Conservation (phyloP, 768 basidiomycete genomes). For the Phanerodontia chrysosporium region DNA sequence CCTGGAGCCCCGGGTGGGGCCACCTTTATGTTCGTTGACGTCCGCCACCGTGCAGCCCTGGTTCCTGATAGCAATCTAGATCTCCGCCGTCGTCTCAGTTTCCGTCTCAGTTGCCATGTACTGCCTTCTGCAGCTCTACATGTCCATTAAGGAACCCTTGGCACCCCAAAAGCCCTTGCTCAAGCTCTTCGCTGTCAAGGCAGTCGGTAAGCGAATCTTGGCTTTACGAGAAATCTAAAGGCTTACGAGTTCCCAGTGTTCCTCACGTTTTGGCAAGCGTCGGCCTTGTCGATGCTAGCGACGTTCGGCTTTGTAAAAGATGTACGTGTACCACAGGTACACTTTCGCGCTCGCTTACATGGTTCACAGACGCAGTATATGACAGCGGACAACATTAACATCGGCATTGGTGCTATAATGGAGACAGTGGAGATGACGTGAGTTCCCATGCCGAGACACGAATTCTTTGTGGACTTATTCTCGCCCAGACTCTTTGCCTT, state of each 20-base stretch:
- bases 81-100: slow-evolving; percentile 55
- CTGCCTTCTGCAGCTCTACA: slow-evolving; percentile 67
- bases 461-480: background rate
- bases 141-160: slow-evolving; percentile 51
- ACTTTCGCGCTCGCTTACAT: slow-evolving; percentile 1
- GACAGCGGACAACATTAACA: slow-evolving; percentile 71
- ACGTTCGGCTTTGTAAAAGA: slow-evolving; percentile 60
- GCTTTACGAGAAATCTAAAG: background rate
- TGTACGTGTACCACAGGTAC: slow-evolving; percentile 31
- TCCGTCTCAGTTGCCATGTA: slow-evolving; percentile 80
- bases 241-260: slow-evolving; percentile 39
- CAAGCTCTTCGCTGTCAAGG: slow-evolving; percentile 70
- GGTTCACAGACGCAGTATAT: slow-evolving; percentile 53
- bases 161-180: slow-evolving; percentile 56
- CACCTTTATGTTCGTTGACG: slow-evolving; percentile 54
- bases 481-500: slow-evolving; percentile 58
- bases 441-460: slow-evolving; percentile 20
- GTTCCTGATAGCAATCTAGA: slow-evolving; percentile 31
- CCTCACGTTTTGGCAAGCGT: slow-evolving; percentile 75
- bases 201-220: slow-evolving; percentile 49
- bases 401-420: slow-evolving; percentile 62
- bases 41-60: background rate
- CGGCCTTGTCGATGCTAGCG: slow-evolving; percentile 50
- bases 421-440: slow-evolving; percentile 78
- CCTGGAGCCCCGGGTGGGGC: slow-evolving; percentile 64